phyloP scores from a whole-genome alignment of 495 filamentous ascomycete genomes.

The Aspergillus homomorphus region DNA sequence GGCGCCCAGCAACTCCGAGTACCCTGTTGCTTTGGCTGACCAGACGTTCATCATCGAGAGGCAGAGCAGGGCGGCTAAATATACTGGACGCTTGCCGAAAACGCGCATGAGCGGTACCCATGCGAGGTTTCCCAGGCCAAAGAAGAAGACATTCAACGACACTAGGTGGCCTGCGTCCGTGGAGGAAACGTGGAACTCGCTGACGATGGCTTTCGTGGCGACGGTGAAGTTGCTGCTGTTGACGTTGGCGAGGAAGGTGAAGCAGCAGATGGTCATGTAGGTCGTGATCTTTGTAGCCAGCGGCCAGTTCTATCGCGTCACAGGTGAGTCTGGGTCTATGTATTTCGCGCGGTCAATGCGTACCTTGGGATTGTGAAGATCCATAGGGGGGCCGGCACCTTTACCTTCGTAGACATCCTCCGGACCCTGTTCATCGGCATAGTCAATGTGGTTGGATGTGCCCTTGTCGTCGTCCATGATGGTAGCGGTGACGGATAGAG shows the following conservation, averaged over 20 bases:
- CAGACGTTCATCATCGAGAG: conserved; percentile 33
- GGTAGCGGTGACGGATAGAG: background rate
- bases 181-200: conserved; percentile 27
- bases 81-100: conserved; percentile 33
- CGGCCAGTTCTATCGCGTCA: conserved; percentile 27
- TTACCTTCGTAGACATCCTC: background rate
- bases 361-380: conserved; percentile 19
- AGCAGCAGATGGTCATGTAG: conserved; percentile 32
- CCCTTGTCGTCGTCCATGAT: background rate
- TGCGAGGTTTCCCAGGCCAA: conserved; percentile 31
- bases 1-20: conserved; percentile 27
- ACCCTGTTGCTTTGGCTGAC: conserved; percentile 25
- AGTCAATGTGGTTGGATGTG: background rate
- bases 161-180: conserved; percentile 21
- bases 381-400: background rate
- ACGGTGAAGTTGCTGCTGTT: conserved; percentile 36
- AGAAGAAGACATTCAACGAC: conserved; percentile 33
- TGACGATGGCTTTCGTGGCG: conserved; percentile 27
- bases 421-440: background rate
- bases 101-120: conserved; percentile 35
- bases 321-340: background rate
- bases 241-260: conserved; percentile 33
- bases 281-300: conserved; percentile 21
- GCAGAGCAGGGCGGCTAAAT: conserved; percentile 24
- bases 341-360: background rate